phyloP scores from a whole-genome alignment of 2,329 filamentous ascomycete genomes.

The Clonostachys byssicola region DNA sequence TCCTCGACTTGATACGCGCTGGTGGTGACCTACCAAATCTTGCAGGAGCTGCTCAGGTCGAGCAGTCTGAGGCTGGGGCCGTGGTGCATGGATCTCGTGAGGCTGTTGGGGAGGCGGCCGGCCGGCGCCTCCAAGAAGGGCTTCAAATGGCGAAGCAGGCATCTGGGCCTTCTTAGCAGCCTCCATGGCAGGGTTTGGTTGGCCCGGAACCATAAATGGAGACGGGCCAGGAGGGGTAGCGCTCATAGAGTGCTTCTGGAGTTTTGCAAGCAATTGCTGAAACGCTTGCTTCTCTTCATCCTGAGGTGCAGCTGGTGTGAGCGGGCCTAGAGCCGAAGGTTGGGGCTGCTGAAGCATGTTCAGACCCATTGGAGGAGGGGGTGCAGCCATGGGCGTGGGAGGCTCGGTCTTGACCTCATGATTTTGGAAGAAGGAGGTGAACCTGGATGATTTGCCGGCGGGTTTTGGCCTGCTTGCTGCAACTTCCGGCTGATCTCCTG shows the following conservation, averaged over 20 bases:
- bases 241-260: slow-evolving; percentile 55
- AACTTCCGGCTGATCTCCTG: slow-evolving; percentile 37
- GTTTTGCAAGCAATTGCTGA: slow-evolving; percentile 75
- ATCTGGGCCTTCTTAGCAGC: slow-evolving; percentile 27
- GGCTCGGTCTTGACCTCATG: slow-evolving; percentile 2
- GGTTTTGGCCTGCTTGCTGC: slow-evolving; percentile 49
- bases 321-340: neutral
- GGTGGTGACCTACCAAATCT: slow-evolving; percentile 56
- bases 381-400: neutral
- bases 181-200: slow-evolving; percentile 13
- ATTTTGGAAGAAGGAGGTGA: slow-evolving; percentile 71
- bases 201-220: slow-evolving; percentile 34
- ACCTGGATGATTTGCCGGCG: slow-evolving; percentile 69
- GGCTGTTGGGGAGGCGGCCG: slow-evolving; percentile 32
- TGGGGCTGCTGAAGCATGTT: slow-evolving; percentile 1
- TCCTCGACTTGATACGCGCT: slow-evolving; percentile 47
- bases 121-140: slow-evolving; percentile 35
- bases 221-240: slow-evolving; percentile 39
- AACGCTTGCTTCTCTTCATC: slow-evolving; percentile 83
- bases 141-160: slow-evolving; percentile 44
- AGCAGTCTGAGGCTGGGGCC: slow-evolving; percentile 43
- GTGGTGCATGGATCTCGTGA: slow-evolving; percentile 50
- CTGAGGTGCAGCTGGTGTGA: slow-evolving; percentile 16
- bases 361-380: slow-evolving; percentile 3
- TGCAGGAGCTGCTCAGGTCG: slow-evolving; percentile 58